Evolutionary conservation across 2,329 filamentous ascomycete species (phyloP), one percentile per base, ranked within the genome.

Genomic region (Aspergillus cejpii): DNA sequence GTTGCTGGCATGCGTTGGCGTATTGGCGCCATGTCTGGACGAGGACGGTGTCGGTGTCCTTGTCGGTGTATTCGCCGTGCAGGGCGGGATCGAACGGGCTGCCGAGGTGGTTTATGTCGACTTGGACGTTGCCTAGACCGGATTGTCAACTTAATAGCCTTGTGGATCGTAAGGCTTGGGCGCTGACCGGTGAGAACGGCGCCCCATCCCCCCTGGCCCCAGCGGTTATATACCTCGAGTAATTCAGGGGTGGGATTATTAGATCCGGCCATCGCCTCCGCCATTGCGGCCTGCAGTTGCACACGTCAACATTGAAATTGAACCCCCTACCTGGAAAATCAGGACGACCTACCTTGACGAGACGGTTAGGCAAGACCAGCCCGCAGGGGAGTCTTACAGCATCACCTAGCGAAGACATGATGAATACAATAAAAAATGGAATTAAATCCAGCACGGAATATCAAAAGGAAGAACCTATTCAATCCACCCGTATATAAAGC

Each of bases 311-410:
- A n/a, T n/a, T n/a, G n/a, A n/a, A n/a, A n/a, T n/a, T n/a, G n/a
- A n/a, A n/a, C n/a, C n/a, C n/a, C n/a, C n/a, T n/a, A n/a, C n/a
- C n/a, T n/a, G n/a, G n/a, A n/a, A n/a, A n/a, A n/a, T n/a, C n/a
- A n/a, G n/a, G n/a, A 14, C 17, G 15, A 14, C 39, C 11, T 45
- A 64, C 63, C 59, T 73, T 74, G 39, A 60, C 67, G 1, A 82
- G 66, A 4, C 78, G 73, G 53, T 81, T 81, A 2, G 75, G 74
- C 2, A 81, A 58, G 0, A 66, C 70, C 20, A 82, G 65, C 1
- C 79, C 79, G 56, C 75, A 78, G 48, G 74, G 73, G 1, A 80
- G 67, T 28, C 69, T 75, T 12, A 78, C 55, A 0, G 75, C 69
- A 21, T 72, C 62, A 42, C 60, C 55, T 7, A 73, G 47, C 7